Base-by-base conservation (phyloP, 306 rosid species). In the Vicia sativa region DNA sequence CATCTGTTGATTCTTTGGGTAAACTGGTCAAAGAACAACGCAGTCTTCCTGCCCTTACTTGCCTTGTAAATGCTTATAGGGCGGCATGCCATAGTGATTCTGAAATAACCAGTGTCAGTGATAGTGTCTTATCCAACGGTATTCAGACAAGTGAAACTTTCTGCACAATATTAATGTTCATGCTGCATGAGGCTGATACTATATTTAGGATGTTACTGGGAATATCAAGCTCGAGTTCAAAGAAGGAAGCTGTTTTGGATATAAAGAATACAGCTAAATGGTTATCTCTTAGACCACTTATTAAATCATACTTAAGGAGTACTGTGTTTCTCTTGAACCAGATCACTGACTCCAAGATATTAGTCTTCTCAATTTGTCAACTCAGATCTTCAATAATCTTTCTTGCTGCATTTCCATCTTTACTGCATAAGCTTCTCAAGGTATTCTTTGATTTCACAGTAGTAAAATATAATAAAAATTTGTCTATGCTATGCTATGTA, bases 241-340 rank as follows among this genome's bases (percentile, higher is more conserved):
- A 19, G 85, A 90, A 87, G 78, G 92, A 93, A 77, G 50, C 78
- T 60, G 65, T 77, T 68, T 79, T 81, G 82, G 95, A 87, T 62
- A 71, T 85, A 62, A 88, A 80, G 79, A 90, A 82, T 71, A 53
- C 82, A 37, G 13, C 80, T 70, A 88, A 85, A 65, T 88, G 96
- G 97, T 75, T 76, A 54, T 73, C 80, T 53, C n/a, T 85, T 19
- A 83, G 74, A 79, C 92, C 95, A 1, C 79, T 80, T 66, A 52
- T 93, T 52, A 93, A 90, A 77, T 88, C 92, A 1, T 93, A 86
- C 73, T 65, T 93, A 39, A 87, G 95, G 75, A 90, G 95, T 74
- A 79, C 95, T 34, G 48, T 90, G 65, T 83, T 82, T 77, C 90
- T 93, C 38, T 70, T 93, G 75, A 90, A 87, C 68, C 95, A 87